These are phyloP conservation scores for Xerophyta viscosa DNA, from an alignment of 106 monocot genomes.

Conservation along the genomic window DNA sequence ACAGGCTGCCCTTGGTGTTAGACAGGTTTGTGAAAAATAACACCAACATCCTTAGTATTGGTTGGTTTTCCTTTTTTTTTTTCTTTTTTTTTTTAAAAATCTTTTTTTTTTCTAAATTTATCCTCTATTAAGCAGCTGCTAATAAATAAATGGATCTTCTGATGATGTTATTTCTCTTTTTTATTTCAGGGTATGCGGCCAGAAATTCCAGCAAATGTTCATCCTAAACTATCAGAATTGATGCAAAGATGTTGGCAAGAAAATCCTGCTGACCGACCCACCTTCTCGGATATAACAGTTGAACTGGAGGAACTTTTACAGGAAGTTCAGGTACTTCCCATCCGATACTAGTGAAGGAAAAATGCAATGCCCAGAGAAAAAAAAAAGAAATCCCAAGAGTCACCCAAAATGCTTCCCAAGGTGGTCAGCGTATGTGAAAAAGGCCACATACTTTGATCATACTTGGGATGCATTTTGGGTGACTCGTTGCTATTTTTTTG, in stretches of 20 bases:
- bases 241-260: slow-evolving; percentile 86
- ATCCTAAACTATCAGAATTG: slow-evolving; percentile 57
- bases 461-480: too few relatives aligned
- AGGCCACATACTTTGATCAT: too few relatives aligned
- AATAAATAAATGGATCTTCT: neutral
- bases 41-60: neutral
- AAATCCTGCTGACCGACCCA: slow-evolving; percentile 56
- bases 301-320: slow-evolving; percentile 68
- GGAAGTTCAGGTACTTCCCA: slow-evolving; percentile 33
- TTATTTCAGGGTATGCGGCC: slow-evolving; percentile 61
- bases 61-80: neutral
- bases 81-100: neutral
- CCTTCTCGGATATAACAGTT: slow-evolving; percentile 53
- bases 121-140: neutral
- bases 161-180: neutral
- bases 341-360: neutral
- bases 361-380: neutral
- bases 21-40: slow-evolving; percentile 35
- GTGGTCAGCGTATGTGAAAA: too few relatives aligned
- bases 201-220: slow-evolving; percentile 37
- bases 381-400: too few relatives aligned
- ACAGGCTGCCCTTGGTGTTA: slow-evolving; percentile 76
- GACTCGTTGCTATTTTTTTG: too few relatives aligned
- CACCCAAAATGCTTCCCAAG: too few relatives aligned
- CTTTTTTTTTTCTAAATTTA: neutral